Percentiles rank a stretch among this genome's conserved stretches.
phyloP scores from a whole-genome alignment of 257 asterid species.

The Solanum bukasovii region DNA sequence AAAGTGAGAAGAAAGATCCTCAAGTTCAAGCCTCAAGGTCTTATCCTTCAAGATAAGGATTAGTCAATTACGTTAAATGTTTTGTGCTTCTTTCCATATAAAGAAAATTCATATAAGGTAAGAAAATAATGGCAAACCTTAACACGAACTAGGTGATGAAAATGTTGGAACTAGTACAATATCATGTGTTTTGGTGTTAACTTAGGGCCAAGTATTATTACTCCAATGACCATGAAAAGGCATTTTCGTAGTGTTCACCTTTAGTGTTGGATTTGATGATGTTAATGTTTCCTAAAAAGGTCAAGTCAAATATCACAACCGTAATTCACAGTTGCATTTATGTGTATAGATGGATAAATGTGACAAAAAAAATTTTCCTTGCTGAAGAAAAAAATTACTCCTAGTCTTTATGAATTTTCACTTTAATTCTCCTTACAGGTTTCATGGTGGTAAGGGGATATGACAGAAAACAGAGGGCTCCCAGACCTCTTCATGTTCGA shows the following conservation, averaged over 20 bases:
- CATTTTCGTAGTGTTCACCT: not conserved
- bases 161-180: not conserved
- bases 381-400: not conserved
- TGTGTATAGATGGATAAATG: not conserved
- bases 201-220: not conserved
- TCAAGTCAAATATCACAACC: not conserved
- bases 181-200: not conserved
- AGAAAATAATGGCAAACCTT: not conserved
- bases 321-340: not conserved
- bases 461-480: constrained; percentile 7
- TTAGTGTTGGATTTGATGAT: not conserved
- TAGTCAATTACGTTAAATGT: not conserved
- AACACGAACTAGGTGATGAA: not conserved
- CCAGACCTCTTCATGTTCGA: not conserved
- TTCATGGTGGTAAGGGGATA: constrained; percentile 5
- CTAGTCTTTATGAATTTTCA: not conserved
- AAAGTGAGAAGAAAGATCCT: not conserved
- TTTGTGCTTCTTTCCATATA: not conserved
- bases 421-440: not conserved
- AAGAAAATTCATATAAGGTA: not conserved
- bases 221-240: not conserved
- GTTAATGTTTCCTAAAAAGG: not conserved
- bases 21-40: not conserved
- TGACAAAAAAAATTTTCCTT: not conserved
- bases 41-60: not conserved